Conservation (phyloP, 805 yeast genomes). For the Candida silvatica region DNA sequence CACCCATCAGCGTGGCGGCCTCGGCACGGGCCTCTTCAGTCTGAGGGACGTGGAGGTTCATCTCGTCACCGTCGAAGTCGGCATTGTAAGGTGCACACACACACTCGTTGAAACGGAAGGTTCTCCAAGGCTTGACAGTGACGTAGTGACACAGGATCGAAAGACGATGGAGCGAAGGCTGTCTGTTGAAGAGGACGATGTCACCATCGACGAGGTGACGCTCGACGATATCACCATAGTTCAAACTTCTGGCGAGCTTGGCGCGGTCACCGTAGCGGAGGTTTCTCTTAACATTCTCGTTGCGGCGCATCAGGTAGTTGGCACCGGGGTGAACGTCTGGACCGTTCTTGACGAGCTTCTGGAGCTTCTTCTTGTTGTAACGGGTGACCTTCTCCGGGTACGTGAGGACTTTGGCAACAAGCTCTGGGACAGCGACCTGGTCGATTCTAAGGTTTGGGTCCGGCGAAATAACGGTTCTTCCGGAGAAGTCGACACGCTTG, state of each 20-base stretch:
- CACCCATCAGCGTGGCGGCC: slow-evolving; percentile 98
- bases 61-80: slow-evolving; percentile 98
- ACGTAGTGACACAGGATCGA: slow-evolving; percentile 95
- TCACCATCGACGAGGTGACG: slow-evolving; percentile 98
- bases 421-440: slow-evolving; percentile 97
- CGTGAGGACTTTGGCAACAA: slow-evolving; percentile 91
- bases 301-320: slow-evolving; percentile 74
- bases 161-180: slow-evolving; percentile 92
- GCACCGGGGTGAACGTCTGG: slow-evolving; percentile 95
- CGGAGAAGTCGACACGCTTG: slow-evolving; percentile 97
- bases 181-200: slow-evolving; percentile 90
- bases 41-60: slow-evolving; percentile 98
- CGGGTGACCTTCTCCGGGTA: slow-evolving; percentile 93
- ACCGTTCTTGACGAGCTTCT: slow-evolving; percentile 68
- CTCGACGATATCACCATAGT: slow-evolving; percentile 89
- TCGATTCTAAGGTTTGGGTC: slow-evolving; percentile 94
- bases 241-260: slow-evolving; percentile 66
- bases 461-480: slow-evolving; percentile 96
- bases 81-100: slow-evolving; percentile 99
- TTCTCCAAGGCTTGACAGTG: slow-evolving; percentile 95
- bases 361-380: slow-evolving; percentile 75
- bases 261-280: slow-evolving; percentile 80
- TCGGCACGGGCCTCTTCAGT: slow-evolving; percentile 98
- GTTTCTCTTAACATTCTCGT: slow-evolving; percentile 82
- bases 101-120: slow-evolving; percentile 94